These are phyloP conservation scores for Cordia subcordata DNA, from an alignment of 257 asterid genomes.

Conservation along the genomic window DNA sequence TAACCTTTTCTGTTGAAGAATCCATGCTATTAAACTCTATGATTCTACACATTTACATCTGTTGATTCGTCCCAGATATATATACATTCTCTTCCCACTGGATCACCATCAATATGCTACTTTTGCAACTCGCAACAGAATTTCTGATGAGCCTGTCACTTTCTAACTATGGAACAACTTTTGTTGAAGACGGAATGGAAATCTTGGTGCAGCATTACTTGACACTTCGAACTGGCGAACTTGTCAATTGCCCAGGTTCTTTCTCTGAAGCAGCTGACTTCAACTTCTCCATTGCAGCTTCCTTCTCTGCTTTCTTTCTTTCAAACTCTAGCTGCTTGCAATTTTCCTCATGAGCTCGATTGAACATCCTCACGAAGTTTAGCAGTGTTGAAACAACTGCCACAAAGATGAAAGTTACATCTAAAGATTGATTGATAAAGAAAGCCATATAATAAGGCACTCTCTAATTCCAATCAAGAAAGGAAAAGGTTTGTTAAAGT, in stretches of 20 bases:
- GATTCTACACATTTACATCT: background rate
- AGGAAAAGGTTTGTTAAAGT: no score
- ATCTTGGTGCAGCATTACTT: background rate
- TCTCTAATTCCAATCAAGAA: no score
- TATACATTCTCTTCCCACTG: background rate
- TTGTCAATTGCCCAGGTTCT: constrained; percentile 35
- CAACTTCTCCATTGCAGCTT: constrained; percentile 50
- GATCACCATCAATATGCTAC: background rate
- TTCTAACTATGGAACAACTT: no score
- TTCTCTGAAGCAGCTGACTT: constrained; percentile 16
- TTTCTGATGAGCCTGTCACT: no score
- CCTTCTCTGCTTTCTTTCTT: constrained; percentile 88
- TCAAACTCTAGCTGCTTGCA: constrained; percentile 81
- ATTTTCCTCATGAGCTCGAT: constrained; percentile 73
- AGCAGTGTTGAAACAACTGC: constrained; percentile 67
- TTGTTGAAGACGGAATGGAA: background rate
- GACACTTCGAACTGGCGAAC: constrained; percentile 20
- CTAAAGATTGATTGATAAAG: background rate
- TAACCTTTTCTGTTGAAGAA: background rate
- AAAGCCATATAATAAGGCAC: background rate
- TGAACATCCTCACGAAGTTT: constrained; percentile 85
- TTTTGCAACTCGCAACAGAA: no score
- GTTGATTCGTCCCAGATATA: background rate
- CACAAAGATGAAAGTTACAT: background rate
- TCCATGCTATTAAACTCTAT: background rate